Percentiles rank a stretch among this genome's conserved stretches.
Conservation (phyloP, 2,329 filamentous ascomycete genomes). For the Helotiales sp. region DNA sequence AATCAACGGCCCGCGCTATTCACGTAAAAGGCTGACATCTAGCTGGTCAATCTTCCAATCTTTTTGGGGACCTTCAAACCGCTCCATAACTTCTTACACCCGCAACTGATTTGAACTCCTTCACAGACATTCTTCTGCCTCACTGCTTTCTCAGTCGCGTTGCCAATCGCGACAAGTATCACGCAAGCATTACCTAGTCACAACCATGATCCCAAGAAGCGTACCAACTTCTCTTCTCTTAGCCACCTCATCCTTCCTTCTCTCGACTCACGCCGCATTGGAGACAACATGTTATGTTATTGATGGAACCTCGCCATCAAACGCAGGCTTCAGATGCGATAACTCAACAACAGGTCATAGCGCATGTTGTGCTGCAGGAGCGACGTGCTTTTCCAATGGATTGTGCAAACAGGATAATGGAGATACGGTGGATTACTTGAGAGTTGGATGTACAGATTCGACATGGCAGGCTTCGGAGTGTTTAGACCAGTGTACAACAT, state of each 20-base stretch:
- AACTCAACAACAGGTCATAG: conserved; percentile 25
- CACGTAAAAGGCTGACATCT: not conserved
- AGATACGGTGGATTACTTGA: conserved; percentile 22
- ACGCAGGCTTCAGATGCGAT: conserved; percentile 22
- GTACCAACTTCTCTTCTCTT: not conserved
- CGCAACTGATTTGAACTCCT: not conserved
- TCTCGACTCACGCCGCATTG: not conserved
- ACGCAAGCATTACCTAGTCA: not conserved
- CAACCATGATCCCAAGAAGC: conserved; percentile 2
- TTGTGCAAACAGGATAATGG: conserved; percentile 23
- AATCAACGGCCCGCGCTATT: not conserved
- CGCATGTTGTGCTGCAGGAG: conserved; percentile 22
- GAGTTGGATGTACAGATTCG: conserved; percentile 29
- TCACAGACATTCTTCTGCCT: not conserved
- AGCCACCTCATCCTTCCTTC: not conserved
- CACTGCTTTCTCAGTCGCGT: too few relatives aligned
- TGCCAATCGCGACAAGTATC: too few relatives aligned
- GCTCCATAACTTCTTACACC: not conserved
- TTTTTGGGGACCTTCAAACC: not conserved
- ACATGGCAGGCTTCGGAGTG: conserved; percentile 26
- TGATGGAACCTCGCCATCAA: conserved; percentile 13
- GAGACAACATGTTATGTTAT: conserved; percentile 25
- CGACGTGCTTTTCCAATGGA: conserved; percentile 27
- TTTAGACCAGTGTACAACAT: conserved; percentile 22
- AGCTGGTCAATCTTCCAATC: not conserved